phyloP scores from a whole-genome alignment of 2,329 filamentous ascomycete genomes.

The Paracoccidioides lutzii region DNA sequence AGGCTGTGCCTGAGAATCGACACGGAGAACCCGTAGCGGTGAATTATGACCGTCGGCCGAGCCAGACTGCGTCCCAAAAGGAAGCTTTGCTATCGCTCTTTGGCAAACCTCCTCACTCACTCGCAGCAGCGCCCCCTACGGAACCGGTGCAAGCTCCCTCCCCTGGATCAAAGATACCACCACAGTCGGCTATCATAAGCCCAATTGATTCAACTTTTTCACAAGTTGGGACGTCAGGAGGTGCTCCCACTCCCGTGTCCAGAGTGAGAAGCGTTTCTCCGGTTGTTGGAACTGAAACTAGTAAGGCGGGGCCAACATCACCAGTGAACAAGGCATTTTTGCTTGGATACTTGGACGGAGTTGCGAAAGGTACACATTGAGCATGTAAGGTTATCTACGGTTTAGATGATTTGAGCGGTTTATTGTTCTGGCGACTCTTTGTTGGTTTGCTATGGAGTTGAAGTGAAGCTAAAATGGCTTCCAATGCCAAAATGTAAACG shows the following conservation, averaged over 20 bases:
- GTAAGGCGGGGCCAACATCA: conserved; percentile 34
- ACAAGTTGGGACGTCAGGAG: conserved; percentile 5
- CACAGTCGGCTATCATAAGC: conserved; percentile 13
- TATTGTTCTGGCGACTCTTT: not conserved
- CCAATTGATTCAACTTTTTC: conserved; percentile 9
- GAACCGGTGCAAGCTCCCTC: not conserved
- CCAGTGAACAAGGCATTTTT: conserved; percentile 64
- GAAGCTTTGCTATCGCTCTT: conserved; percentile 50
- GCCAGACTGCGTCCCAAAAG: conserved; percentile 34
- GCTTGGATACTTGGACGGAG: conserved; percentile 57
- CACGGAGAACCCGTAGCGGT: conserved; percentile 14
- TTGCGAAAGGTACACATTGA: conserved; percentile 33
- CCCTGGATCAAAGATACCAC: conserved; percentile 7
- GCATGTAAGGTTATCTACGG: not conserved
- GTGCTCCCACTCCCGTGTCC: conserved; percentile 4
- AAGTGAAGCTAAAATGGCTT: not conserved
- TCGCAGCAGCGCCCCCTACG: conserved; percentile 13
- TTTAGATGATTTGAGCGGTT: not conserved
- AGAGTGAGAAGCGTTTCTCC: conserved; percentile 14
- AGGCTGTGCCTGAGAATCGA: conserved; percentile 6
- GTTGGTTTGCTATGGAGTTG: not conserved
- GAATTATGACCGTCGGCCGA: conserved; percentile 26
- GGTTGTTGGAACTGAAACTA: conserved; percentile 10
- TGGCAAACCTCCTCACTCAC: conserved; percentile 32
- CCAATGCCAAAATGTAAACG: not conserved